These are phyloP conservation scores for Penicillium sp. DNA, from an alignment of 2,329 filamentous ascomycete species.

Conservation along the genomic window DNA sequence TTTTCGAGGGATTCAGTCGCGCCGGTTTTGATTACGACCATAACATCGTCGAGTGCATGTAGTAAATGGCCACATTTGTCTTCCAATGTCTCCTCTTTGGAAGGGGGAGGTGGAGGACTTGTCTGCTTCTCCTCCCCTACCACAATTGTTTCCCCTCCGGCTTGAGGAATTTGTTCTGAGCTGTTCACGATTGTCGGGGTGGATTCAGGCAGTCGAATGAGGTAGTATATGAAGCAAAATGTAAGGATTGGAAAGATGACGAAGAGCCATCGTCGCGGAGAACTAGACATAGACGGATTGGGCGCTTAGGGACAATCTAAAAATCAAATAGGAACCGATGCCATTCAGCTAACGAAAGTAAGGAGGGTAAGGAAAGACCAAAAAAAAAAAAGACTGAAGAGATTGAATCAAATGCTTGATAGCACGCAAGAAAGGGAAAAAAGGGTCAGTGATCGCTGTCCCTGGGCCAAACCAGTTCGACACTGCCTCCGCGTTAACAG, in stretches of 20 bases:
- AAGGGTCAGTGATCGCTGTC: constrained; percentile 16
- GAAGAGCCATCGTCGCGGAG: constrained; percentile 27
- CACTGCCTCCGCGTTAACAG: constrained; percentile 1
- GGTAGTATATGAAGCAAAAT: constrained; percentile 20
- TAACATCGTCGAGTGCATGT: constrained; percentile 26
- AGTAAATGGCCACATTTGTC: constrained; percentile 18
- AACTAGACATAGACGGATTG: constrained; percentile 21
- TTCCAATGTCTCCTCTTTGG: constrained; percentile 10
- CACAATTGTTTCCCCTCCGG: constrained; percentile 4
- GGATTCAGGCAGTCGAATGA: constrained; percentile 15
- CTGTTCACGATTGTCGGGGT: constrained; percentile 1
- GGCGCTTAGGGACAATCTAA: background rate
- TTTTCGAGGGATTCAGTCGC: constrained; percentile 32
- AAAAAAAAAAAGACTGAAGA: background rate
- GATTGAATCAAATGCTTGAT: constrained; percentile 8
- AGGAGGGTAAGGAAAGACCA: background rate
- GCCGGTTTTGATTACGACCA: constrained; percentile 32
- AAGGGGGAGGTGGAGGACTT: background rate
- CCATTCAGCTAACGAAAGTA: constrained; percentile 2
- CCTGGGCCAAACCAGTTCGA: constrained; percentile 12
- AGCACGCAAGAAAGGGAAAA: constrained; percentile 12
- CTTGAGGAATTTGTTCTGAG: constrained; percentile 7
- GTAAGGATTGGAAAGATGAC: constrained; percentile 25
- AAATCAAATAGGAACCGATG: constrained; percentile 8
- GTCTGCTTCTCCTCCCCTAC: constrained; percentile 6